A percentile compares a stretch with the other conserved stretches of the same genome.
These are phyloP conservation scores for Ceratorhiza oryzae-sativae DNA, from an alignment of 1,284 basidiomycete species.

Conservation along the genomic window DNA sequence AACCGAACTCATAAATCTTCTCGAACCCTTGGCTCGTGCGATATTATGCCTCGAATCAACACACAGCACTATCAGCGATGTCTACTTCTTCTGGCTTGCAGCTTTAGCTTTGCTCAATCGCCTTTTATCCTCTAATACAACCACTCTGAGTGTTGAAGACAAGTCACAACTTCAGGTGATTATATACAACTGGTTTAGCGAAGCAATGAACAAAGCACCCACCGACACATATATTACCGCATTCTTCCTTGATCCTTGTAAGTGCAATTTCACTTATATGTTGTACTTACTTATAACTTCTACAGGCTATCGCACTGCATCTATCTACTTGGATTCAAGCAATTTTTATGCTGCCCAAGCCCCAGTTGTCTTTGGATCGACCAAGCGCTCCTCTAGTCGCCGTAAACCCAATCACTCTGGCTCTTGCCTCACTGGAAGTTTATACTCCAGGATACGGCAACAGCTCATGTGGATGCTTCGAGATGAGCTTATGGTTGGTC, in stretches of 20 bases:
- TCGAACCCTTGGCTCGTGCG: slow-evolving; percentile 36
- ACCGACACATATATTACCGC: slow-evolving; percentile 48
- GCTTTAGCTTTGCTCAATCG: slow-evolving; percentile 13
- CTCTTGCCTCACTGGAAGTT: not conserved
- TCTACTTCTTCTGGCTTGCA: slow-evolving; percentile 41
- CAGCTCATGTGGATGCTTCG: not conserved
- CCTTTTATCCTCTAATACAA: not conserved
- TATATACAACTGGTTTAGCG: slow-evolving; percentile 46
- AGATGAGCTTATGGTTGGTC: not conserved
- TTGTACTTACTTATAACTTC: not conserved
- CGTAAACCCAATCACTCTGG: not conserved
- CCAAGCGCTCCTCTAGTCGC: not conserved
- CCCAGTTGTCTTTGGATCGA: not conserved
- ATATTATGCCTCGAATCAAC: slow-evolving; percentile 35
- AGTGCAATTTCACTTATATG: not conserved
- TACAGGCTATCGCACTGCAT: slow-evolving; percentile 18
- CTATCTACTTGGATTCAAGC: not conserved
- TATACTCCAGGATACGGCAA: not conserved
- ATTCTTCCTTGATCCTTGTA: slow-evolving; percentile 50
- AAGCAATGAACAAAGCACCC: slow-evolving; percentile 48
- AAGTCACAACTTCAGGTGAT: slow-evolving; percentile 46
- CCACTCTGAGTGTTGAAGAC: not conserved
- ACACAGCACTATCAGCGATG: slow-evolving; percentile 14
- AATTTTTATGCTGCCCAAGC: not conserved
- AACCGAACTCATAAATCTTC: not conserved